Base-by-base conservation (phyloP, 1,284 basidiomycete genomes). In the Apiotrichum sp. region DNA sequence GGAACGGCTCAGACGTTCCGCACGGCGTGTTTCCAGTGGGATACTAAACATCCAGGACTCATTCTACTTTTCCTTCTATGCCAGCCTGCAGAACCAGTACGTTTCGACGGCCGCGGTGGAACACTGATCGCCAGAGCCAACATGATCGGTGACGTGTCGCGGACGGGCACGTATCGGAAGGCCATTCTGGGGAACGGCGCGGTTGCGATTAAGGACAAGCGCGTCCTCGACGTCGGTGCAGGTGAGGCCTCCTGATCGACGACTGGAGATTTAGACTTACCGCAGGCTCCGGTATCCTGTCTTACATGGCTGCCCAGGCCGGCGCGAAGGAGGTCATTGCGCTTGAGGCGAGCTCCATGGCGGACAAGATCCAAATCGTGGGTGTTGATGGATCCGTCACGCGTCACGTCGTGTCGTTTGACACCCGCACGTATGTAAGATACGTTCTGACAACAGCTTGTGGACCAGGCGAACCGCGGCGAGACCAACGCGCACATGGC, bases 321-420 rank as follows among this genome's bases (percentile, higher is more conserved):
- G 79, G 79, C 10, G 79, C 79, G 0, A 67, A 66, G 45, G 71
- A 77, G 40, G 78, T 80, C n/a, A 76, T 77, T 38, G 78, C 79
- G 1, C 68, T 79, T 6, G 79, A 80, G 61, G 79, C 79, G 6
- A 77, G 75, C 6, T 74, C 73, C 33, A 79, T 80, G 76, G 79
- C 78, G 8, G 72, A 77, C 35, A 77, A 78, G 64, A 73, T 80
- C 32, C 64, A 67, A 32, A 65, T 76, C 6, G 74, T 80, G 29
- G 56, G 78, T 52, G 3, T 5, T 0, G 2, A 16, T 22, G 22
- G 22, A 22, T 22, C 22, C 22, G 22, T 22, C 22, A 22, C 22
- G 22, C 22, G 22, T 22, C 22, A 22, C 22, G 22, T 22, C 22
- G 22, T 22, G 22, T 22, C 22, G 22, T 22, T 22, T 22, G 22